Percentiles rank a stretch among this genome's conserved stretches.
These are phyloP conservation scores for Mastigamoeba balamuthi DNA, from an alignment of 78 protist genomes.

Conservation along the genomic window DNA sequence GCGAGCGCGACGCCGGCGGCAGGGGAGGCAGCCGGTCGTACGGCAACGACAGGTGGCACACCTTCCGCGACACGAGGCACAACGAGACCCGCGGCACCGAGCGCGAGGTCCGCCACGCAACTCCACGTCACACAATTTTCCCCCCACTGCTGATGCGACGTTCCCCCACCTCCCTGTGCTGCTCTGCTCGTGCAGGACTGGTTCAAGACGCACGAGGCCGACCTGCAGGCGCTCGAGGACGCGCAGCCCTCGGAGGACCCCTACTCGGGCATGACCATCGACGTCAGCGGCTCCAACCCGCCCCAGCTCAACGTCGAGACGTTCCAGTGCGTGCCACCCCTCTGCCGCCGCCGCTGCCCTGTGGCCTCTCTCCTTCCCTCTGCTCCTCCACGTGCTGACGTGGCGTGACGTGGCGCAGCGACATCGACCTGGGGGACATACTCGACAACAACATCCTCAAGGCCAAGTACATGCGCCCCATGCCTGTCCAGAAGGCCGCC, in stretches of 20 bases:
- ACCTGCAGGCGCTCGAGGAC: not conserved
- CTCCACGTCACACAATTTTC: too few species aligned
- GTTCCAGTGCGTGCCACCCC: not conserved
- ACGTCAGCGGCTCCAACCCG: not conserved
- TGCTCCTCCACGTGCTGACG: not conserved
- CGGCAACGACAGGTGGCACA: not conserved
- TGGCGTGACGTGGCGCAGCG: conserved; percentile 17
- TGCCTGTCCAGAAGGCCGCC: conserved; percentile 95
- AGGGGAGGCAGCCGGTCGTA: too few species aligned
- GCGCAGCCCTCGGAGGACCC: not conserved
- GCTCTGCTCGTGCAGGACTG: not conserved
- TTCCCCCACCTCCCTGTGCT: too few species aligned
- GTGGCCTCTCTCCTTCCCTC: too few species aligned
- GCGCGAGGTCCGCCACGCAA: too few species aligned
- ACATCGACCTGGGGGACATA: conserved; percentile 34
- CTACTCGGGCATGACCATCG: not conserved
- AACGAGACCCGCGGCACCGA: not conserved
- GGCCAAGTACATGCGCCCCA: conserved; percentile 76
- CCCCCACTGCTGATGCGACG: too few species aligned
- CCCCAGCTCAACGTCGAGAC: not conserved
- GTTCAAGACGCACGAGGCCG: not conserved
- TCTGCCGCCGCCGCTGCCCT: too few species aligned
- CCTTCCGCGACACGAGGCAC: not conserved
- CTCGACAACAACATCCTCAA: conserved; percentile 24
- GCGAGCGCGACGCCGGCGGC: too few species aligned